Base-by-base conservation (phyloP, 2,329 filamentous ascomycete genomes). In the Diaporthe citrichinensis region DNA sequence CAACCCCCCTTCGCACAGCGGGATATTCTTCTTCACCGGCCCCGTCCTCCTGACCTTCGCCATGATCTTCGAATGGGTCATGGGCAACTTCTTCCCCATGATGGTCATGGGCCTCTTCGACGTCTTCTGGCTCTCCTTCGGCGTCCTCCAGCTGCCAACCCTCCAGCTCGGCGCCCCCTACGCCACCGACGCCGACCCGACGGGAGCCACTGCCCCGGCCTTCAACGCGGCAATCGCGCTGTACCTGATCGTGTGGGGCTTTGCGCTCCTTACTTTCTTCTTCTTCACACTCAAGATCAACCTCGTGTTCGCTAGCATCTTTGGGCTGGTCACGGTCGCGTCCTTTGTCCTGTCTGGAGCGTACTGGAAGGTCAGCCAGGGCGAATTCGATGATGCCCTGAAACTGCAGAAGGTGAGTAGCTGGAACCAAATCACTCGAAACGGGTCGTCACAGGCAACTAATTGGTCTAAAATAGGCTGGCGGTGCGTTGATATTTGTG, bases 51-150 rank as follows among this genome's bases (percentile, higher is more conserved):
- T 89, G 9, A 79, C 85, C 20, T 83, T 88, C 46, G 82, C 85
- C 41, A 85, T 87, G 74, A 85, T 90, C 9, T 89, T 88, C 77
- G 87, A 89, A 77, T 90, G 87, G 87, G 85, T 90, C 61, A 86
- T 87, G 84, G 86, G 85, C 8, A 88, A 88, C 78, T 88, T 88
- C 83, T 86, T 87, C 77, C 82, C 85, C 3, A 89, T 89, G 87
- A 87, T 88, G 84, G 86, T 88, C 0, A 87, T 87, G 81, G 87
- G 85, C 5, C 83, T 90, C 51, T 90, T 90, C 77, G 82, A 84
- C 55, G 87, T 69, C 31, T 72, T 72, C 79, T 90, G 87, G 87
- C 82, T 89, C 5, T 87, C 85, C 2, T 89, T 90, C 78, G 88
- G 87, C 23, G 78, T 89, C 62, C 81, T 90, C 1, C 86, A 89